These are phyloP conservation scores for Pyrenochaeta sp. DNA, from an alignment of 2,329 filamentous ascomycete species.

Conservation along the genomic window DNA sequence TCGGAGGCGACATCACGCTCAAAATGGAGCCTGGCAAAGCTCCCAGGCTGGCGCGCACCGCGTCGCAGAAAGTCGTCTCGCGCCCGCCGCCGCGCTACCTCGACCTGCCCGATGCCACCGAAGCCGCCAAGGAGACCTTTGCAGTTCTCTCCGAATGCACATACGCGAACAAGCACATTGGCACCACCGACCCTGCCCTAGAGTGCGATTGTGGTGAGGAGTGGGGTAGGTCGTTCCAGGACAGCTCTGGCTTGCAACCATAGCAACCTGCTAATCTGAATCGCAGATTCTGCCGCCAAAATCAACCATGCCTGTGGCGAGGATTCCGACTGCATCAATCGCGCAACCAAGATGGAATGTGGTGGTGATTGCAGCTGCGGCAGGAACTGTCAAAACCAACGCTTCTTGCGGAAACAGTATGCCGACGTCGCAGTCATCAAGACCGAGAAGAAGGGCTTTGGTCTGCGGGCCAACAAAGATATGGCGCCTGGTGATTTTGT, in stretches of 20 bases:
- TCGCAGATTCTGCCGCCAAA: conserved; percentile 58
- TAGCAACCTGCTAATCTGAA: conserved; percentile 41
- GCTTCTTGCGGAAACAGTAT: conserved; percentile 90
- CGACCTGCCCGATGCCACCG: conserved; percentile 79
- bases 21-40: conserved; percentile 70
- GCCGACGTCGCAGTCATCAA: conserved; percentile 94
- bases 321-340: conserved; percentile 98
- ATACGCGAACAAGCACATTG: conserved; percentile 91
- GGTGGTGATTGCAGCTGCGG: conserved; percentile 88
- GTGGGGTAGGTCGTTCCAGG: conserved; percentile 76
- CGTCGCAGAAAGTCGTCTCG: conserved; percentile 72
- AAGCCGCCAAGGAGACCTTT: conserved; percentile 78
- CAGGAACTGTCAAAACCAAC: conserved; percentile 87
- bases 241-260: conserved; percentile 11
- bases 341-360: conserved; percentile 97
- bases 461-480: conserved; percentile 81
- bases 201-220: conserved; percentile 96
- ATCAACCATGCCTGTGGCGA: conserved; percentile 89
- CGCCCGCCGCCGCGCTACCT: conserved; percentile 73
- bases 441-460: conserved; percentile 97
- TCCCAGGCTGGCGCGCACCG: conserved; percentile 76
- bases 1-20: conserved; percentile 68
- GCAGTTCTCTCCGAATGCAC: conserved; percentile 84
- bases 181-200: conserved; percentile 88
- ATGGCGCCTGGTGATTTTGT: conserved; percentile 89